Evolutionary conservation across 495 filamentous ascomycete species (phyloP).

Genomic region (Hypoxylon fuscum): DNA sequence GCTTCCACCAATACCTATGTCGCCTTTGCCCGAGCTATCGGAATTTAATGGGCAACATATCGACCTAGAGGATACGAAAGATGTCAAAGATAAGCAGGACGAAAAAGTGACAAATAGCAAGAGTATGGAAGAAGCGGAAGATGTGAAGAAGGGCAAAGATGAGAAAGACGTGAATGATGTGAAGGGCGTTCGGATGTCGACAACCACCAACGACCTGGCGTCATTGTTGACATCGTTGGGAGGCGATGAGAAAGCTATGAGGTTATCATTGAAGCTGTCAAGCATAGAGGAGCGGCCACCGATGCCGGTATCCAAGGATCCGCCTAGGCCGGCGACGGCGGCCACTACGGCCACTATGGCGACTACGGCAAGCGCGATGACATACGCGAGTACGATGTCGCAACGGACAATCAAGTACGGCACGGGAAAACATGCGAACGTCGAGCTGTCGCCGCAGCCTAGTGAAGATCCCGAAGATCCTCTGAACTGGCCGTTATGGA

Average conservation of each 20-base stretch:
- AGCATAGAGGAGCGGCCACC: slow-evolving; percentile 15
- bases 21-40: slow-evolving; percentile 24
- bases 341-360: slow-evolving; percentile 38
- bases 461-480: slow-evolving; percentile 60
- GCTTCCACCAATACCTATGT: slow-evolving; percentile 37
- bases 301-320: slow-evolving; percentile 33
- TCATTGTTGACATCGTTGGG: slow-evolving; percentile 12
- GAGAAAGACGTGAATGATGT: too few species aligned
- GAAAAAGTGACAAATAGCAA: too few species aligned
- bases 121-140: too few species aligned
- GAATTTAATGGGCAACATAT: neutral
- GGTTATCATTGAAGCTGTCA: slow-evolving; percentile 17
- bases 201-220: slow-evolving; percentile 17
- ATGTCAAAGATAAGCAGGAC: neutral
- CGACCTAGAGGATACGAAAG: neutral
- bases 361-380: slow-evolving; percentile 33
- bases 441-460: slow-evolving; percentile 60
- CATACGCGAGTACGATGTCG: slow-evolving; percentile 48
- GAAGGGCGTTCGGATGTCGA: neutral
- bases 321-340: slow-evolving; percentile 36
- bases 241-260: slow-evolving; percentile 11
- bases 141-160: too few species aligned
- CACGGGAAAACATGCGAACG: slow-evolving; percentile 50
- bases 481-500: slow-evolving; percentile 61
- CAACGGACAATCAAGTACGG: slow-evolving; percentile 57